These are phyloP conservation scores for Claviceps cyperi DNA, from an alignment of 2,329 filamentous ascomycete genomes.

Conservation along the genomic window DNA sequence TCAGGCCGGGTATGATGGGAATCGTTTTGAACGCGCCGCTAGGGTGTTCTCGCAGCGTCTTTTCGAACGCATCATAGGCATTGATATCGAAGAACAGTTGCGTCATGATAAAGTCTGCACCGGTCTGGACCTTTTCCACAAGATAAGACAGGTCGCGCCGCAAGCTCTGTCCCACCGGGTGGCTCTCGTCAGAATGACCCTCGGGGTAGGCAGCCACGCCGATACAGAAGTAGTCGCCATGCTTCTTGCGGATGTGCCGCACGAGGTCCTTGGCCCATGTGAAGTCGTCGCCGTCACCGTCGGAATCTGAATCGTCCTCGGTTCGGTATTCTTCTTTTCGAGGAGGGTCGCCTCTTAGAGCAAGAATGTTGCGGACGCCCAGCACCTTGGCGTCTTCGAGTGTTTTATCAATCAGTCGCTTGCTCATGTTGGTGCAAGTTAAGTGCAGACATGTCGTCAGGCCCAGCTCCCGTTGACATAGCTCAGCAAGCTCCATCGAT, in stretches of 20 bases:
- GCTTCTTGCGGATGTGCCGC: constrained; percentile 67
- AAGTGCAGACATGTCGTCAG: constrained; percentile 91
- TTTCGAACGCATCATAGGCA: constrained; percentile 71
- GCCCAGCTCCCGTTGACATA: constrained; percentile 83
- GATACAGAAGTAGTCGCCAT: constrained; percentile 92
- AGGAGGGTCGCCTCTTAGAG: constrained; percentile 81
- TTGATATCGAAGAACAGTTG: constrained; percentile 89
- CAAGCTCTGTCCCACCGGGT: constrained; percentile 53
- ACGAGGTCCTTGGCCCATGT: constrained; percentile 83
- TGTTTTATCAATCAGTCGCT: constrained; percentile 70
- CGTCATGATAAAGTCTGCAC: constrained; percentile 97
- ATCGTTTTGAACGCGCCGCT: constrained; percentile 76
- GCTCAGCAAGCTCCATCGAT: constrained; percentile 84
- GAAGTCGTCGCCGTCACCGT: constrained; percentile 61
- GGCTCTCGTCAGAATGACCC: constrained; percentile 81
- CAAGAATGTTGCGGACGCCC: constrained; percentile 87
- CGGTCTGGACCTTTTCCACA: constrained; percentile 78
- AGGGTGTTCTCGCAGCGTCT: constrained; percentile 59
- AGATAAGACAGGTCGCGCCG: constrained; percentile 80
- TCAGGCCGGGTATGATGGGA: constrained; percentile 83
- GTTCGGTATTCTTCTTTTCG: constrained; percentile 72
- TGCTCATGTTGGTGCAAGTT: constrained; percentile 96
- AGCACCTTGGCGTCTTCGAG: constrained; percentile 81
- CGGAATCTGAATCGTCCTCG: constrained; percentile 35
- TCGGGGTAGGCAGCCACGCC: constrained; percentile 93